Evolutionary conservation across 176 grass and related monocot genomes (phyloP).

Genomic region (Oryza coarctata): DNA sequence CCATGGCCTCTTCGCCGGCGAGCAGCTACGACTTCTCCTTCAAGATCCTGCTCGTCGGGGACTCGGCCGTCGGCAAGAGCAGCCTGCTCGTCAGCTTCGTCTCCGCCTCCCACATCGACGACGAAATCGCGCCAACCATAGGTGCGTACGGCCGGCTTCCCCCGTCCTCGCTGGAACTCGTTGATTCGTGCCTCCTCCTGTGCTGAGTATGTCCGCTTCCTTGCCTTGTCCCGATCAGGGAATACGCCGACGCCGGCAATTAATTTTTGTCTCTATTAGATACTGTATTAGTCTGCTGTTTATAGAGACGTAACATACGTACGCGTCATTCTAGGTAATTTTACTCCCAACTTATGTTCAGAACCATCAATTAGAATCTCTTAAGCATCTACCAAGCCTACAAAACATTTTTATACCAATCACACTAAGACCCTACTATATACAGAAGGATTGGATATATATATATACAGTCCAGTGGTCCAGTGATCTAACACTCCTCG

Average conservation of each 20-base stretch:
- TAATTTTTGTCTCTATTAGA: background rate
- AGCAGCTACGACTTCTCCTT: slow-evolving; percentile 68
- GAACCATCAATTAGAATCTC: slow-evolving; percentile 2
- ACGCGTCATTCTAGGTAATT: slow-evolving; percentile 88
- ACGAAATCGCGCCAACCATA: slow-evolving; percentile 61
- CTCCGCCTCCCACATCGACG: slow-evolving; percentile 46
- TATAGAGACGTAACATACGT: background rate
- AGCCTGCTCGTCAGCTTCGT: slow-evolving; percentile 80
- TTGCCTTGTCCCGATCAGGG: background rate
- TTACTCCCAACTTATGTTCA: background rate
- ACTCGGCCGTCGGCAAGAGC: slow-evolving; percentile 83
- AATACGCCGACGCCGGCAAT: background rate
- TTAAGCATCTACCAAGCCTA: background rate
- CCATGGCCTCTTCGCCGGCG: slow-evolving; percentile 46
- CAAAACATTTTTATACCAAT: background rate
- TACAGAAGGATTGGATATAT: too few species aligned
- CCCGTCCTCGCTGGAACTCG: slow-evolving; percentile 23
- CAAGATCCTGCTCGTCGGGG: slow-evolving; percentile 76
- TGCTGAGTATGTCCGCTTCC: background rate
- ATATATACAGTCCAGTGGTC: too few species aligned
- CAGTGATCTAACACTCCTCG: too few species aligned
- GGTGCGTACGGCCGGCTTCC: slow-evolving; percentile 12
- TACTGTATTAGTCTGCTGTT: background rate
- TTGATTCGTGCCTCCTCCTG: background rate
- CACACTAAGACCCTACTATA: too few species aligned